Percentiles rank a stretch among this genome's conserved stretches.
phyloP scores from a whole-genome alignment of 1,139 yeast species.

The Pichia sp. region DNA sequence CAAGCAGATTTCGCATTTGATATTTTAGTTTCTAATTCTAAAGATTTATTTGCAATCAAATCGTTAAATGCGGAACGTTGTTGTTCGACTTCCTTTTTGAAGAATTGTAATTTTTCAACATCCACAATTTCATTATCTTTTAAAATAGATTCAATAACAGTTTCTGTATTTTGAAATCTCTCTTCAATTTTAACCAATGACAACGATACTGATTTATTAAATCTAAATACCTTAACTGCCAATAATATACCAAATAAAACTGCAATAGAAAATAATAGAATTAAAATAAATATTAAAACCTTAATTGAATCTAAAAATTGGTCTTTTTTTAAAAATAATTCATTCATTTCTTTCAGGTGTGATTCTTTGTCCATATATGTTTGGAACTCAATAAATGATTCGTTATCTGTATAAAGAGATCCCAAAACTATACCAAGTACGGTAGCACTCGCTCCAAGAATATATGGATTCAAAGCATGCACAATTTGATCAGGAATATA shows the following conservation, averaged over 20 bases:
- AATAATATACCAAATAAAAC: background rate
- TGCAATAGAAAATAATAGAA: background rate
- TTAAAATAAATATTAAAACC: background rate
- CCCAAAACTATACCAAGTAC: conserved; percentile 5
- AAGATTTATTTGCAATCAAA: conserved; percentile 8
- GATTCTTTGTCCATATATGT: conserved; percentile 9
- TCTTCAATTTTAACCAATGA: background rate
- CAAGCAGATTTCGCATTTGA: conserved; percentile 3
- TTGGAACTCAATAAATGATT: conserved; percentile 9
- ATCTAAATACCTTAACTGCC: background rate
- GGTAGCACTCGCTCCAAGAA: conserved; percentile 9
- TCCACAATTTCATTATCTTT: conserved; percentile 9
- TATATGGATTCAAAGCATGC: conserved; percentile 1
- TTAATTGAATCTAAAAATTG: conserved; percentile 1
- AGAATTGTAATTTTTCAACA: conserved; percentile 5
- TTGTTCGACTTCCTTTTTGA: conserved; percentile 9
- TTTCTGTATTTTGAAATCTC: conserved; percentile 3
- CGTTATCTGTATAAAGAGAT: conserved; percentile 2
- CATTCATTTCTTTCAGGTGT: conserved; percentile 9
- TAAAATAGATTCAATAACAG: conserved; percentile 11
- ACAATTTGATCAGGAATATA: background rate
- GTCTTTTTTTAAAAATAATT: conserved; percentile 7
- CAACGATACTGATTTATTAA: background rate
- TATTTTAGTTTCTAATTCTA: conserved; percentile 11
- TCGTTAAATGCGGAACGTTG: conserved; percentile 8